Percentiles rank a stretch among this genome's conserved stretches.
Conservation (phyloP, 2,329 filamentous ascomycete species). For the Penicillium sp. region DNA sequence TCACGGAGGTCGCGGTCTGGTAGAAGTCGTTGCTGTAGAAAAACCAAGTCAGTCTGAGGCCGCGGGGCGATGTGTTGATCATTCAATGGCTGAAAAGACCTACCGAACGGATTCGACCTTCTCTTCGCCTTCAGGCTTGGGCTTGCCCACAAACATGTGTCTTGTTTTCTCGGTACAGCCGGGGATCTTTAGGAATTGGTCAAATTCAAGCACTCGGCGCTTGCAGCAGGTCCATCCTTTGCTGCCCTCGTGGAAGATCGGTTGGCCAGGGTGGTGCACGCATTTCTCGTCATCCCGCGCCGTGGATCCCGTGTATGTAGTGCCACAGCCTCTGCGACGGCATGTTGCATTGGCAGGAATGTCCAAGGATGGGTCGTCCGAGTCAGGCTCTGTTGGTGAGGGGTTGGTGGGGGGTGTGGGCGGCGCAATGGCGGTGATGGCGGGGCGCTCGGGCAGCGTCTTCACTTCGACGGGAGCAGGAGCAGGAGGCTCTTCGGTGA, state of each 20-base stretch:
- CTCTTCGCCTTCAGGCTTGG: conserved; percentile 70
- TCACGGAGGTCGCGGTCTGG: conserved; percentile 81
- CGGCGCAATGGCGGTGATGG: conserved; percentile 31
- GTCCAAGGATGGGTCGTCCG: conserved; percentile 74
- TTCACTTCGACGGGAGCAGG: conserved; percentile 21
- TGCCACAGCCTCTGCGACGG: conserved; percentile 73
- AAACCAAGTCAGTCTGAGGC: background rate
- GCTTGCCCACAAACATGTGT: conserved; percentile 80
- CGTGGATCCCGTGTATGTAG: conserved; percentile 60
- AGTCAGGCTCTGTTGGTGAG: conserved; percentile 69
- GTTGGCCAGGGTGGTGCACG: conserved; percentile 82
- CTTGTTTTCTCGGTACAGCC: conserved; percentile 80
- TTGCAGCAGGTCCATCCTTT: conserved; percentile 99
- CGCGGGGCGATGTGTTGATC: background rate
- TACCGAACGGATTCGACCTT: conserved; percentile 75
- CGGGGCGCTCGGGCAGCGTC: conserved; percentile 16
- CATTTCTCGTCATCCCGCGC: conserved; percentile 72
- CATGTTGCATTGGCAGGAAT: conserved; percentile 76
- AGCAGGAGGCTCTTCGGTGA: conserved; percentile 22
- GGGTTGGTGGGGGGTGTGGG: conserved; percentile 34
- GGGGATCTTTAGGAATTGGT: conserved; percentile 94
- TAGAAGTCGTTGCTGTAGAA: conserved; percentile 79
- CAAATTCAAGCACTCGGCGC: conserved; percentile 89
- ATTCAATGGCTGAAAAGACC: conserved; percentile 25
- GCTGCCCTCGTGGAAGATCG: conserved; percentile 96